Evolutionary conservation across 257 asterid species (phyloP).

Genomic region (Solanum dulcamara): DNA sequence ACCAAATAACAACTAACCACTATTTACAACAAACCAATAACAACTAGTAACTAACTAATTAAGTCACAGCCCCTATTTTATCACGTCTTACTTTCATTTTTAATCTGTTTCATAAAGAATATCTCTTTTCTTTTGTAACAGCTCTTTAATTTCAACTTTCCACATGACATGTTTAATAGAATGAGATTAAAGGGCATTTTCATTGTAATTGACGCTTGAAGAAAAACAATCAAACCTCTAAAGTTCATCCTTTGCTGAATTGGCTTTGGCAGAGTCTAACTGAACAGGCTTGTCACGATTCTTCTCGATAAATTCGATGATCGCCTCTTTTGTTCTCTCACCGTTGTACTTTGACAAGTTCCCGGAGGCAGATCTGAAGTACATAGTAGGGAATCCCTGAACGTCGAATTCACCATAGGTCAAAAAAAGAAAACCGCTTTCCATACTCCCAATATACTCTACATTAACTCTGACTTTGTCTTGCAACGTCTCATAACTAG

Average conservation of each 20-base stretch:
- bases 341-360: conserved; percentile 1
- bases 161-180: too few relatives aligned
- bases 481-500: background rate
- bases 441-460: too few relatives aligned
- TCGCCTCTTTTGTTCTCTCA: conserved; percentile 10
- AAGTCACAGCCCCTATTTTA: too few relatives aligned
- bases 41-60: too few relatives aligned
- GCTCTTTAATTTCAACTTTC: too few relatives aligned
- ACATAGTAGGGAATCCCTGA: conserved; percentile 10
- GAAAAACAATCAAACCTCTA: background rate
- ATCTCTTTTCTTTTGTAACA: too few relatives aligned
- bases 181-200: too few relatives aligned
- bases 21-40: too few relatives aligned
- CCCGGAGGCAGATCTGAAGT: conserved; percentile 15
- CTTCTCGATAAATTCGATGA: conserved; percentile 12
- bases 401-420: background rate
- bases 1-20: too few relatives aligned
- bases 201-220: background rate
- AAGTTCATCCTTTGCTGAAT: conserved; percentile 4
- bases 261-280: background rate
- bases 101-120: too few relatives aligned
- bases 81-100: too few relatives aligned
- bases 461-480: background rate
- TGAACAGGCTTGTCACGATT: background rate
- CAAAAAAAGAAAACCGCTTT: too few relatives aligned